phyloP scores from a whole-genome alignment of 257 asterid species.

The Solanum gracilifrons region DNA sequence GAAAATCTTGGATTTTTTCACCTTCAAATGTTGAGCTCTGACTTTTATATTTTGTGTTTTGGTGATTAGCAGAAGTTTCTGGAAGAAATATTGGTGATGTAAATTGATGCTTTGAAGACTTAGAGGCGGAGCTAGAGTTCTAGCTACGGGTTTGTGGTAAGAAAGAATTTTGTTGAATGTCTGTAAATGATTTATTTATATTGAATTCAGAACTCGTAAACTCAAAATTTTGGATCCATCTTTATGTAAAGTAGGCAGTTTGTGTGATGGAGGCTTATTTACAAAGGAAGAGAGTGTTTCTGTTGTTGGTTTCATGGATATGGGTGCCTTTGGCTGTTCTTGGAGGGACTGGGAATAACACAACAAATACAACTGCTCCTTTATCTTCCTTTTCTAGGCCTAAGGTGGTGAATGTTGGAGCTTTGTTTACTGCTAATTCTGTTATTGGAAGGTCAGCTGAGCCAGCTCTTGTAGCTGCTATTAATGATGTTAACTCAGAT shows the following conservation, averaged over 20 bases:
- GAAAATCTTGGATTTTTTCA: conserved; percentile 5
- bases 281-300: conserved; percentile 11
- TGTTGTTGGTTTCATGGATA: conserved; percentile 20
- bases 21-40: conserved; percentile 6
- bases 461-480: conserved; percentile 68
- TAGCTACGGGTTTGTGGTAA: neutral
- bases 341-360: conserved; percentile 22
- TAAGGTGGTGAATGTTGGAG: conserved; percentile 57
- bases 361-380: neutral
- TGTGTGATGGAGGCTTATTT: conserved; percentile 12
- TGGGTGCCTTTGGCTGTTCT: conserved; percentile 25
- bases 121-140: neutral
- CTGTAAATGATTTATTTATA: neutral
- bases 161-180: neutral
- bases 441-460: conserved; percentile 66
- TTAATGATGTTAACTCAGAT: conserved; percentile 69
- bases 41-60: neutral
- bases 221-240: neutral
- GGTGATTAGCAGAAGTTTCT: conserved; percentile 13
- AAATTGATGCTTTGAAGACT: conserved; percentile 1
- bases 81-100: conserved; percentile 13
- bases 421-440: conserved; percentile 62
- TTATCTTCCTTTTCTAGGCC: conserved; percentile 12
- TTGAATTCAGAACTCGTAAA: neutral
- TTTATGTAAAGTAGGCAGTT: neutral